These are phyloP conservation scores for Starmerella riodocensis DNA, from an alignment of 805 yeast genomes.

Conservation along the genomic window DNA sequence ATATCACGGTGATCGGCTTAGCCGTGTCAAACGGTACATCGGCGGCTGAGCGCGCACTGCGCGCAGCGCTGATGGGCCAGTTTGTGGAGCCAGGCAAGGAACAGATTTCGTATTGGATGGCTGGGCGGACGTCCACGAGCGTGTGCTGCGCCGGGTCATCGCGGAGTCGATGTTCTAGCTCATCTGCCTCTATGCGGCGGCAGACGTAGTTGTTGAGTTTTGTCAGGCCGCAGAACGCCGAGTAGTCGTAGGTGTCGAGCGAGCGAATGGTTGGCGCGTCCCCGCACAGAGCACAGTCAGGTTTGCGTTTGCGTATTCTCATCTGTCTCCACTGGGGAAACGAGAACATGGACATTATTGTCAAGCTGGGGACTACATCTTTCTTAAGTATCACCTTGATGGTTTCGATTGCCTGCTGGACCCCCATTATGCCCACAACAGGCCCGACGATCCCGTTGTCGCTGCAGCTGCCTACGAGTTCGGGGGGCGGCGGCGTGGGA, in stretches of 20 bases:
- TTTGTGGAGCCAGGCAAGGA: constrained; percentile 46
- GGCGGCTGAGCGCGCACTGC: constrained; percentile 25
- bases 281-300: constrained; percentile 54
- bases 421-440: constrained; percentile 85
- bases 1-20: constrained; percentile 44
- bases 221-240: constrained; percentile 58
- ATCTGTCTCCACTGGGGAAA: constrained; percentile 54
- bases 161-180: background rate
- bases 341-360: constrained; percentile 37
- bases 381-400: constrained; percentile 54
- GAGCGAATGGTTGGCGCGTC: constrained; percentile 37
- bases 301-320: constrained; percentile 61
- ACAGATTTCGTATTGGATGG: constrained; percentile 59
- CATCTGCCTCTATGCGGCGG: constrained; percentile 28
- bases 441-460: constrained; percentile 95
- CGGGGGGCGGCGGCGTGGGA: constrained; percentile 81
- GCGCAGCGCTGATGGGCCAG: constrained; percentile 45
- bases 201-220: constrained; percentile 25
- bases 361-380: constrained; percentile 48
- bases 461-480: constrained; percentile 66
- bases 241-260: constrained; percentile 47
- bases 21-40: constrained; percentile 15
- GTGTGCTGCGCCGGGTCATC: background rate
- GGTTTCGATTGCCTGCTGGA: constrained; percentile 77
- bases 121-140: constrained; percentile 68